Base-by-base conservation (phyloP, 495 filamentous ascomycete genomes). In the Bacidia rubella region DNA sequence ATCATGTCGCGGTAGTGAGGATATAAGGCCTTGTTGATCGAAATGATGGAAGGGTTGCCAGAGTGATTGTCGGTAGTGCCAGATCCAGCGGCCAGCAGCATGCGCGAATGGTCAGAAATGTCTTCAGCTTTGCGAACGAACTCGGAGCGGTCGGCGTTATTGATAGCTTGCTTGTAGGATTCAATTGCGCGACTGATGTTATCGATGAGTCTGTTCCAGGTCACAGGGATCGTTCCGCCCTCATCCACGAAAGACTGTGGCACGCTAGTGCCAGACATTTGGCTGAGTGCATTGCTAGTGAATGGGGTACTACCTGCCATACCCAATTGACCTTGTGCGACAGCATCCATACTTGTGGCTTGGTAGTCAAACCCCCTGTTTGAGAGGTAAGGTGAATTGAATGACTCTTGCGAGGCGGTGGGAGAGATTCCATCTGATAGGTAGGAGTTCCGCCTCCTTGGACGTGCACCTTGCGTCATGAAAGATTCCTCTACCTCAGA, bases 1-100 rank as follows among this genome's bases (percentile, higher is more conserved):
- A 98, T 98, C 84, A 95, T 96, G 63, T 96, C 93, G 47, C 93
- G 79, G 67, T 96, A 98, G 69, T 97, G 88, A 25, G 93, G 92
- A 61, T 97, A 96, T 41, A 98, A 72, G 1, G 86, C 82, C 67
- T 95, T 95, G 67, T 98, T 98, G 7, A 88, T 90, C 7, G 87
- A 92, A 50, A 98, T 98, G 63, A 97, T 96, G n/a, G 92, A 97
- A 25, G 93, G 92, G 56, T 95, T 92, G 42, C 93, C 93, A 11
- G 92, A 98, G 64, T 98, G 92, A 60, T 97, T 97, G 64, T 98
- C 92, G 1, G 92, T 98, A 2, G 92, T 97, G 47, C 87, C 87
- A 9, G 92, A 98, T 2, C 89, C 92, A 46, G 93, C 93, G 26
- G 88, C 87, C 40, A 98, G 77, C n/a, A 98, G 75, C 60, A 96